Conservation (phyloP, 225 moss, liverwort and hornwort species). For the Neckera pumila region DNA sequence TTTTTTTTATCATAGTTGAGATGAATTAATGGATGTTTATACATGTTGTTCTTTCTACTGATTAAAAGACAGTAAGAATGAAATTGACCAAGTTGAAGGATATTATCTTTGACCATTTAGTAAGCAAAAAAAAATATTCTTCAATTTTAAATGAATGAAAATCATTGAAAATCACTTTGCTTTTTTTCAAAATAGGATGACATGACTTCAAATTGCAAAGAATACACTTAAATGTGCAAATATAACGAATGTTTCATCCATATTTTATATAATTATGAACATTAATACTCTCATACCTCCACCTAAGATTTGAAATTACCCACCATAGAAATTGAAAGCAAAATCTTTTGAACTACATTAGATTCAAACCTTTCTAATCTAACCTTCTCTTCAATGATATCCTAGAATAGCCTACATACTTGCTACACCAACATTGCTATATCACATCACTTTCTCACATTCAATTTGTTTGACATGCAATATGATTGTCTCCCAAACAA, state of each 20-base stretch:
- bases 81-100: background rate
- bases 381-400: background rate
- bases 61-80: background rate
- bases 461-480: background rate
- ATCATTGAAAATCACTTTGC: background rate
- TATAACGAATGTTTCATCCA: background rate
- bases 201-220: background rate
- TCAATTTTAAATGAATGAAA: background rate
- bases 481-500: background rate
- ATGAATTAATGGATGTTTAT: background rate
- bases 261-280: background rate
- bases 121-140: too few species aligned
- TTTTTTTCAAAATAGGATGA: background rate
- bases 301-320: background rate
- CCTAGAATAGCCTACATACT: background rate
- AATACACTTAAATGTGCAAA: too few species aligned
- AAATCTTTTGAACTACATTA: background rate
- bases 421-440: background rate
- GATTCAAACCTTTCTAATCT: background rate
- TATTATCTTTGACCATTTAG: rapidly evolving
- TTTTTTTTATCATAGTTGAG: background rate
- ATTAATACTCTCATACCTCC: background rate
- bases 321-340: background rate
- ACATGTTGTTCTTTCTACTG: background rate
- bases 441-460: background rate